Evolutionary conservation across 371 early-diverging fungal genomes (phyloP).

Genomic region (Globomyces sp.): DNA sequence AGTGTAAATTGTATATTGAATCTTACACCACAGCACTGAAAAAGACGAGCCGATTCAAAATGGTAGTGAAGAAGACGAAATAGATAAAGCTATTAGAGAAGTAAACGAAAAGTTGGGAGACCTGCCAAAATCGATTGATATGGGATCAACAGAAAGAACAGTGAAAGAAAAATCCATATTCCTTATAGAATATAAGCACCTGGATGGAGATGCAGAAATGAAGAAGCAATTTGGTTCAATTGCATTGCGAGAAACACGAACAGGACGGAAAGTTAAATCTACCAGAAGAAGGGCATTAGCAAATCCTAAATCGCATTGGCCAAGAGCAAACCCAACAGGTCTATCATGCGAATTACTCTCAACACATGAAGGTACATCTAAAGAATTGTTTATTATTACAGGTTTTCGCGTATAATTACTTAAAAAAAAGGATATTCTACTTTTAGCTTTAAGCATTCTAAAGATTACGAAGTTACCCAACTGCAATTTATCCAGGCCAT

Average conservation of each 20-base stretch:
- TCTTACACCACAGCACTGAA: too few relatives aligned
- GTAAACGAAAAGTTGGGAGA: slow-evolving; percentile 50
- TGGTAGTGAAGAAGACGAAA: slow-evolving; percentile 20
- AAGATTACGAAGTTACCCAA: slow-evolving; percentile 70
- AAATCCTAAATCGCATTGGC: neutral
- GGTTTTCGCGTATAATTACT: slow-evolving; percentile 4
- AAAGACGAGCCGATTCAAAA: too few relatives aligned
- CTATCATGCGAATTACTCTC: neutral
- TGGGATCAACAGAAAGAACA: slow-evolving; percentile 2
- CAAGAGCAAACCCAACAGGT: neutral
- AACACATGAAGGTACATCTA: too few relatives aligned
- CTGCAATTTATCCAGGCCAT: slow-evolving; percentile 70
- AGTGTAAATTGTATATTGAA: too few relatives aligned
- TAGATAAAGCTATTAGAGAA: slow-evolving; percentile 59
- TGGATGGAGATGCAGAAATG: slow-evolving; percentile 76
- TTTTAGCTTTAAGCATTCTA: slow-evolving; percentile 68
- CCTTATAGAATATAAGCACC: slow-evolving; percentile 21
- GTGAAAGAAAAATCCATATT: slow-evolving; percentile 7
- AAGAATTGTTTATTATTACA: too few relatives aligned
- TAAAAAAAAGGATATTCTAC: slow-evolving; percentile 39
- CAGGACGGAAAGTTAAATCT: slow-evolving; percentile 1
- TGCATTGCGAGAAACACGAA: slow-evolving; percentile 21
- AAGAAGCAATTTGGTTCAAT: slow-evolving; percentile 84
- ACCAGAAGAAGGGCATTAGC: neutral
- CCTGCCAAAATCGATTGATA: slow-evolving; percentile 11